Conservation (phyloP, 2,329 filamentous ascomycete species). For the Biscogniauxia marginata region DNA sequence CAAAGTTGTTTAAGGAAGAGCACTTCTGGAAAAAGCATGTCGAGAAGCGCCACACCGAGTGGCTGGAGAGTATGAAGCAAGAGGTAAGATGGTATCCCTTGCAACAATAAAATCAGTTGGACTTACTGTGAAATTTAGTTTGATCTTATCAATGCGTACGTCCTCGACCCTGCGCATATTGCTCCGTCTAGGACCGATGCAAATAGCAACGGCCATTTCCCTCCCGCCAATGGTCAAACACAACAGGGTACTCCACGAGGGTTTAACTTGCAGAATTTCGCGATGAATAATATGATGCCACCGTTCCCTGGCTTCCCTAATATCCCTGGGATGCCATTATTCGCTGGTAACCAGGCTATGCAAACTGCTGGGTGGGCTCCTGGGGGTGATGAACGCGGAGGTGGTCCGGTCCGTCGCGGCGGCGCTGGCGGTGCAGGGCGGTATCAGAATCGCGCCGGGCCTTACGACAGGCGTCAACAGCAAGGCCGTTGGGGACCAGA, state of each 20-base stretch:
- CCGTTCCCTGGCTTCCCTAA: slow-evolving; percentile 59
- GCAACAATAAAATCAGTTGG: not conserved
- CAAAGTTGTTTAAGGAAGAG: slow-evolving; percentile 95
- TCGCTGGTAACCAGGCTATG: slow-evolving; percentile 43
- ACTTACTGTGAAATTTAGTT: slow-evolving; percentile 57
- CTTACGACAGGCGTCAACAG: slow-evolving; percentile 68
- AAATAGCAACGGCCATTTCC: slow-evolving; percentile 95
- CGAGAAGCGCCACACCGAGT: slow-evolving; percentile 91
- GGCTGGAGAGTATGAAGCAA: slow-evolving; percentile 74
- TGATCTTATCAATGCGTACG: slow-evolving; percentile 88
- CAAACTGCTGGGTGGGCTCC: slow-evolving; percentile 49
- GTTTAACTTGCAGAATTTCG: slow-evolving; percentile 79
- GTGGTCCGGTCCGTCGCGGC: slow-evolving; percentile 68
- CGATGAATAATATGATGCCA: slow-evolving; percentile 57
- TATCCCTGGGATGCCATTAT: slow-evolving; percentile 51
- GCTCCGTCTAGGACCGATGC: slow-evolving; percentile 90
- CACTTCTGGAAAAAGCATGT: slow-evolving; percentile 98
- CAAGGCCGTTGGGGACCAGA: slow-evolving; percentile 49
- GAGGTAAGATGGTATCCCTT: slow-evolving; percentile 62
- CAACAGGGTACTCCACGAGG: slow-evolving; percentile 84
- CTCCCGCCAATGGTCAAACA: slow-evolving; percentile 71
- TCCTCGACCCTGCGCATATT: slow-evolving; percentile 91
- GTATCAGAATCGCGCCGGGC: slow-evolving; percentile 64
- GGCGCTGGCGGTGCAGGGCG: slow-evolving; percentile 54
- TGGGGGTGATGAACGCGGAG: slow-evolving; percentile 52